phyloP scores from a whole-genome alignment of 2,329 filamentous ascomycete species.

The Apiospora kogelbergensis region DNA sequence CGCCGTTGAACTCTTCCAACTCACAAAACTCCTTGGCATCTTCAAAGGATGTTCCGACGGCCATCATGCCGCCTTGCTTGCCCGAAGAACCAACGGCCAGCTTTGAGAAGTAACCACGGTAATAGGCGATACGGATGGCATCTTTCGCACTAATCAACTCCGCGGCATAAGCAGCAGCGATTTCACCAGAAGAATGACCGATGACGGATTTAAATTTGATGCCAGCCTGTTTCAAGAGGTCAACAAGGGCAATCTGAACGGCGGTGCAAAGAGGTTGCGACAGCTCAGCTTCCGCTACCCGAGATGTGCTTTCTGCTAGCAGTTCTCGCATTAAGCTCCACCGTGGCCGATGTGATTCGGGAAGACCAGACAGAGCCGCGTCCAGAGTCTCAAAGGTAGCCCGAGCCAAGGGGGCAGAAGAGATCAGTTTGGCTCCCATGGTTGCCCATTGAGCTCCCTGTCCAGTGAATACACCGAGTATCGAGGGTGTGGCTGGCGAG shows the following conservation, averaged over 20 bases:
- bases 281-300: slow-evolving; percentile 38
- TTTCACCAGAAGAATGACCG: slow-evolving; percentile 31
- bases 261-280: slow-evolving; percentile 55
- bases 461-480: slow-evolving; percentile 36
- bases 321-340: too few species aligned
- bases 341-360: background rate
- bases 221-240: slow-evolving; percentile 29
- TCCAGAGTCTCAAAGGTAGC: slow-evolving; percentile 33
- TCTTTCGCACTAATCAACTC: too few species aligned
- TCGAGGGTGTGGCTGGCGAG: too few species aligned
- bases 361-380: slow-evolving; percentile 32
- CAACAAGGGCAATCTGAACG: slow-evolving; percentile 47
- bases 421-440: slow-evolving; percentile 30
- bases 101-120: too few species aligned
- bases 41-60: too few species aligned
- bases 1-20: too few species aligned
- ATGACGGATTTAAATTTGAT: slow-evolving; percentile 29
- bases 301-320: too few species aligned
- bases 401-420: too few species aligned
- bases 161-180: slow-evolving; percentile 9
- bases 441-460: slow-evolving; percentile 21
- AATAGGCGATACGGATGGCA: too few species aligned
- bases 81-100: too few species aligned
- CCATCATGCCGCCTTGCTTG: too few species aligned
- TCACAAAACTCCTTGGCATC: too few species aligned